Base-by-base conservation (phyloP, 192 early-diverging fungal species). In the Coemansia sp. region DNA sequence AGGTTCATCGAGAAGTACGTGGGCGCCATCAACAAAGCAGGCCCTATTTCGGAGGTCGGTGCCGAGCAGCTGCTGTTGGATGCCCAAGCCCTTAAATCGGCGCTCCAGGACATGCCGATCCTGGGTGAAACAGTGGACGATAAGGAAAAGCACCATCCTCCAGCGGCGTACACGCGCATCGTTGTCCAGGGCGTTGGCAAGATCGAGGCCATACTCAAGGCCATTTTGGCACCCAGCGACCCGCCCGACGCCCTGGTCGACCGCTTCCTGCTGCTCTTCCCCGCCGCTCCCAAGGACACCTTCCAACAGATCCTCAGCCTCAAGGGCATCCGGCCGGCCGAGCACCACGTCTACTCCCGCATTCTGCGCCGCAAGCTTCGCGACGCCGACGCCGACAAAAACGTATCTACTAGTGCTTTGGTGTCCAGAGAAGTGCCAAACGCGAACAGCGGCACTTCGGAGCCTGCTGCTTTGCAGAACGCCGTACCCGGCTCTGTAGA, bases 31-130 rank as follows among this genome's bases (percentile, higher is more conserved):
- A 86, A 83, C 25, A 75, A 81, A 20, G 95, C 93, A 72, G 86
- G 86, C 56, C 90, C 89, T 3, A 91, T 98, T 7, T 93, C 92
- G 1, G 95, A 96, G 81, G 88, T 95, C 46, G 97, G 95, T 25
- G 95, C 95, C 6, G 97, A 99, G 64, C 97, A 99, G 72, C 83
- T 97, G 79, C 82, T 99, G 2, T 75, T 99, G 13, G 97, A 99
- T 79, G 95, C 91, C 18, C 93, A 98, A 65, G 89, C 95, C 6
- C 77, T 99, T 33, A 97, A 96, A 66, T 92, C 92, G 0, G 80
- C 87, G 13, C 68, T 99, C 37, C 67, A 90, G 34, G 89, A 89
- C 30, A 86, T 96, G 70, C 90, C 91, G 2, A 83, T 73, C 12
- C 79, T 92, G 52, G 88, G 86, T 9, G n/a, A n/a, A n/a, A n/a